Evolutionary conservation across 768 basidiomycete genomes (phyloP).

Genomic region (Tephrocybe sp.): DNA sequence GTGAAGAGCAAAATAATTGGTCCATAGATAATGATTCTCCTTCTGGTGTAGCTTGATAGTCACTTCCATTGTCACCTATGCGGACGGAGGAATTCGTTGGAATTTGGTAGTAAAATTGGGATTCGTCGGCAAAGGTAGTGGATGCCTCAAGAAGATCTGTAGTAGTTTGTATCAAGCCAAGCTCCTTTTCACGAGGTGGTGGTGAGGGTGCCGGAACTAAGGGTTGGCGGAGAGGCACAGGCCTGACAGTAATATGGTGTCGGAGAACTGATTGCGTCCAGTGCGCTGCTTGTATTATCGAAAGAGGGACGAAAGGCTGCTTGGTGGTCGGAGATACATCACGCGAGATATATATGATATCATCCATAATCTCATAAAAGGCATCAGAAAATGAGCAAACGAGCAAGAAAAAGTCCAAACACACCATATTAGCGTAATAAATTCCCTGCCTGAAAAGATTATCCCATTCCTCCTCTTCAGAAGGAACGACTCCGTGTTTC

Average conservation of each 20-base stretch:
- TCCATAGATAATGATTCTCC: slow-evolving; percentile 55
- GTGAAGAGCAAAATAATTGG: slow-evolving; percentile 52
- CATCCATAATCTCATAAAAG: slow-evolving; percentile 67
- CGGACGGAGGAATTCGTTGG: slow-evolving; percentile 68
- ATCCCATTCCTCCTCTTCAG: slow-evolving; percentile 70
- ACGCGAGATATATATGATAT: slow-evolving; percentile 68
- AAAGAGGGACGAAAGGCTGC: slow-evolving; percentile 64
- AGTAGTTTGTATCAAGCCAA: slow-evolving; percentile 59
- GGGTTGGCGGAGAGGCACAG: slow-evolving; percentile 29
- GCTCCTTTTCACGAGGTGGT: slow-evolving; percentile 55
- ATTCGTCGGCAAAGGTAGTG: slow-evolving; percentile 21
- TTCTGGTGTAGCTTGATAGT: slow-evolving; percentile 35
- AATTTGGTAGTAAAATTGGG: slow-evolving; percentile 58
- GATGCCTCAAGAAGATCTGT: slow-evolving; percentile 43
- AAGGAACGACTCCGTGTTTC: slow-evolving; percentile 45
- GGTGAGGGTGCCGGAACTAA: slow-evolving; percentile 23
- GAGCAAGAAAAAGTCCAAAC: slow-evolving; percentile 14
- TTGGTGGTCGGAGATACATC: slow-evolving; percentile 74
- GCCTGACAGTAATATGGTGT: slow-evolving; percentile 49
- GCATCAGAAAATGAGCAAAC: not conserved
- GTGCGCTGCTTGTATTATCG: slow-evolving; percentile 69
- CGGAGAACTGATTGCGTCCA: slow-evolving; percentile 77
- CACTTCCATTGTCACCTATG: slow-evolving; percentile 65
- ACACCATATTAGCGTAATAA: slow-evolving; percentile 85
- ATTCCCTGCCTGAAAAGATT: slow-evolving; percentile 74